These are phyloP conservation scores for Paxillus ammoniavirescens DNA, from an alignment of 768 basidiomycete species.

Conservation along the genomic window DNA sequence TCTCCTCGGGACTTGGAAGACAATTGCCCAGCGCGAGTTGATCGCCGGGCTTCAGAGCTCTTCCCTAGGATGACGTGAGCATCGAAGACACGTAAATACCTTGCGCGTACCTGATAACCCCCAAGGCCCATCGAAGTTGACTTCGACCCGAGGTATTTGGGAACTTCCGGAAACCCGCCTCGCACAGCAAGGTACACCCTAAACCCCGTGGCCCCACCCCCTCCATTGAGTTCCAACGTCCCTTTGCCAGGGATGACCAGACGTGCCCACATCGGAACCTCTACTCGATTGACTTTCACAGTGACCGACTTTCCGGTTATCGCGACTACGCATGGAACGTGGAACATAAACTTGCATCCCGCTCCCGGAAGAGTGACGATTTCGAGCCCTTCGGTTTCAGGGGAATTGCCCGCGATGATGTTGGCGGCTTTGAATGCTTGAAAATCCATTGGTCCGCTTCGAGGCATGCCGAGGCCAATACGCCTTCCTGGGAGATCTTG, in stretches of 20 bases:
- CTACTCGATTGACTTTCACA: slow-evolving; percentile 41
- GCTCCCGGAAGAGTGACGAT: slow-evolving; percentile 45
- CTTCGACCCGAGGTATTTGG: slow-evolving; percentile 60
- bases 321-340: slow-evolving; percentile 46
- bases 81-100: neutral
- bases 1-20: slow-evolving; percentile 19
- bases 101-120: slow-evolving; percentile 49
- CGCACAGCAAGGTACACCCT: slow-evolving; percentile 54
- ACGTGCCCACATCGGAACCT: slow-evolving; percentile 47
- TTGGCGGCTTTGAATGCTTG: slow-evolving; percentile 58
- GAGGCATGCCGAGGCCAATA: slow-evolving; percentile 58
- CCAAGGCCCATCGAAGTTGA: slow-evolving; percentile 63
- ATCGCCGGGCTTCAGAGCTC: slow-evolving; percentile 51
- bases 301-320: slow-evolving; percentile 51
- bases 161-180: slow-evolving; percentile 60
- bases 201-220: slow-evolving; percentile 38
- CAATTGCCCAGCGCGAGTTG: slow-evolving; percentile 42
- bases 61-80: slow-evolving; percentile 38
- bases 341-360: slow-evolving; percentile 48
- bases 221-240: slow-evolving; percentile 40
- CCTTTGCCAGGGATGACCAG: slow-evolving; percentile 42
- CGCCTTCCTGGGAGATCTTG: slow-evolving; percentile 58
- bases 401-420: slow-evolving; percentile 52
- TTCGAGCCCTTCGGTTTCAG: slow-evolving; percentile 55
- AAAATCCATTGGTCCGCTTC: slow-evolving; percentile 63